These are phyloP conservation scores for Canavalia ensiformis DNA, from an alignment of 306 rosid genomes.

Conservation along the genomic window DNA sequence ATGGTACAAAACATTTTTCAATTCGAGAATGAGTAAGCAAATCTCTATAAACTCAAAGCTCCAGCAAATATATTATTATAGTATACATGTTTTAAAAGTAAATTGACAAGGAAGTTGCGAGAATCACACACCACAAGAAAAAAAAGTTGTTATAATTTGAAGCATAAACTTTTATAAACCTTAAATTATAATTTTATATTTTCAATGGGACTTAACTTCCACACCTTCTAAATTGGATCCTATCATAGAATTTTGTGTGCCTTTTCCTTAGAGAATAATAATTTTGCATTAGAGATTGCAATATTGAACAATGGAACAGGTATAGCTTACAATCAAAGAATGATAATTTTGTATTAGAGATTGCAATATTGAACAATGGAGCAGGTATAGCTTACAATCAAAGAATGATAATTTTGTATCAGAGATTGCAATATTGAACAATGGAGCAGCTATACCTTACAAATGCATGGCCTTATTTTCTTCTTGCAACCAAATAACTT, in stretches of 20 bases:
- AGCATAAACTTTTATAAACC: too few species aligned
- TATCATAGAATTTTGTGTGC: not conserved
- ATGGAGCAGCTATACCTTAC: constrained; percentile 32
- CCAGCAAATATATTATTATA: not conserved
- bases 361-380: too few species aligned
- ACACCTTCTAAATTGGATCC: too few species aligned
- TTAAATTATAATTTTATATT: too few species aligned
- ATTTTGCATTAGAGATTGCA: too few species aligned
- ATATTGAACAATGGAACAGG: not conserved
- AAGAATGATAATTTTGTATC: not conserved
- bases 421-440: constrained; percentile 16
- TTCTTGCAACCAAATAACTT: constrained; percentile 36
- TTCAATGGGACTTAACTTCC: too few species aligned
- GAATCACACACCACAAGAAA: too few species aligned
- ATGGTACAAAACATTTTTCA: not conserved
- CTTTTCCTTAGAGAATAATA: not conserved
- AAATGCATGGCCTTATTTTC: constrained; percentile 31
- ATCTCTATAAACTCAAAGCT: not conserved
- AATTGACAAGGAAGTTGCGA: not conserved
- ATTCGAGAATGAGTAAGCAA: constrained; percentile 5
- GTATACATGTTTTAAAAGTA: not conserved
- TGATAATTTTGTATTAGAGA: too few species aligned
- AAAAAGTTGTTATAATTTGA: too few species aligned
- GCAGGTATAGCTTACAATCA: too few species aligned
- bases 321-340: constrained; percentile 25